phyloP scores from a whole-genome alignment of 2,329 filamentous ascomycete genomes.

The Delphinella strobiligena region DNA sequence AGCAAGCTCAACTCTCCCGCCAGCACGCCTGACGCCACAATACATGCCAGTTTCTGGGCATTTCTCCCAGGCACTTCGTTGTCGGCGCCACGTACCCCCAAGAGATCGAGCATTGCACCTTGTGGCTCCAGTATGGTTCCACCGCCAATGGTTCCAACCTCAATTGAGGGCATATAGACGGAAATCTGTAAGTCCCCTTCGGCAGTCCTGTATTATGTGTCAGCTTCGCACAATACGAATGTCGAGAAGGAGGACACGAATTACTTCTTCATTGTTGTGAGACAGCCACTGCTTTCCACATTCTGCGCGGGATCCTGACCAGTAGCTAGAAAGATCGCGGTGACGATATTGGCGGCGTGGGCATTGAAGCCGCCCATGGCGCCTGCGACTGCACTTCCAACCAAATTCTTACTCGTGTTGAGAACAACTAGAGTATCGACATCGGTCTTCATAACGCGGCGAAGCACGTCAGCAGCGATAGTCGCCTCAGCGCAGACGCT shows the following conservation, averaged over 20 bases:
- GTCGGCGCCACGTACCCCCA: conserved; percentile 85
- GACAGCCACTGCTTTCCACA: conserved; percentile 93
- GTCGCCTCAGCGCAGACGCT: conserved; percentile 93
- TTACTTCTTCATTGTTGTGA: conserved; percentile 99
- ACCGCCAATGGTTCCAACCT: conserved; percentile 93
- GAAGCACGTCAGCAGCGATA: conserved; percentile 79
- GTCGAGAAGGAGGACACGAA: conserved; percentile 25
- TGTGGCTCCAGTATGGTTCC: conserved; percentile 95
- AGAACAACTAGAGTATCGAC: conserved; percentile 87
- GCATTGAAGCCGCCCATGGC: conserved; percentile 95
- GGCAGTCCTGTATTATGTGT: conserved; percentile 44
- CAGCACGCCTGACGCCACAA: conserved; percentile 76
- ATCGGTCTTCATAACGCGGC: conserved; percentile 79
- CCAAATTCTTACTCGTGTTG: conserved; percentile 88
- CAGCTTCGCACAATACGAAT: conserved; percentile 4
- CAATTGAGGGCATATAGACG: conserved; percentile 95
- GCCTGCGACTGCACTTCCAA: conserved; percentile 94
- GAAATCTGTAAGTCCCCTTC: conserved; percentile 89
- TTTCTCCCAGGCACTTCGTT: conserved; percentile 87
- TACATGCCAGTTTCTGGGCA: conserved; percentile 72
- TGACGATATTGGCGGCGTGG: conserved; percentile 93
- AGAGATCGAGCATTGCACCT: conserved; percentile 88
- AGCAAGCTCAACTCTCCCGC: conserved; percentile 89
- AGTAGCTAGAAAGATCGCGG: conserved; percentile 87
- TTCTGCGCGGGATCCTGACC: conserved; percentile 97